Conservation (phyloP, 352 stramenopile genomes). For the Phytophthora citrophthora region DNA sequence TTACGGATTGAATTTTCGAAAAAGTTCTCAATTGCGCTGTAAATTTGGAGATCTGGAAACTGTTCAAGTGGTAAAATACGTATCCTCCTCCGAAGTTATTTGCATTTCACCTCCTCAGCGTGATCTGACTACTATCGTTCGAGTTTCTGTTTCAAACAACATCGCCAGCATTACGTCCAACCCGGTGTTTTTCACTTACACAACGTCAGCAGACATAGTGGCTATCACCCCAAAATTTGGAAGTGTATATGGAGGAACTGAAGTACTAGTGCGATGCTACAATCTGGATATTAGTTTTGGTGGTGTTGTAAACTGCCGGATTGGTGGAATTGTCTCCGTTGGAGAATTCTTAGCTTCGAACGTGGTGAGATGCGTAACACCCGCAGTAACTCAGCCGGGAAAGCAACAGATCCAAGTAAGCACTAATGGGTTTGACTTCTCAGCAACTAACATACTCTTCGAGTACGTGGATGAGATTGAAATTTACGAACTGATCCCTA, state of each 20-base stretch:
- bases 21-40: slow-evolving; percentile 60
- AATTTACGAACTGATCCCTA: slow-evolving; percentile 57
- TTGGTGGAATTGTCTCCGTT: slow-evolving; percentile 37
- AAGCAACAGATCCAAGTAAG: slow-evolving; percentile 59
- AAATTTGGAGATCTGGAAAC: slow-evolving; percentile 71
- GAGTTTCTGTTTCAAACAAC: slow-evolving; percentile 72
- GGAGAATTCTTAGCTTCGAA: slow-evolving; percentile 43
- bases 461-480: slow-evolving; percentile 52
- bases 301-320: slow-evolving; percentile 45
- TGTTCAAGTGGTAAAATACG: slow-evolving; percentile 61
- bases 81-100: slow-evolving; percentile 74
- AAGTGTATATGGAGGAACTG: slow-evolving; percentile 55
- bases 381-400: slow-evolving; percentile 26
- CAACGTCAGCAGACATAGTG: slow-evolving; percentile 48
- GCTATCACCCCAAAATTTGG: slow-evolving; percentile 62
- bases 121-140: slow-evolving; percentile 45
- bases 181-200: slow-evolving; percentile 86
- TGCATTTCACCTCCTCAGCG: slow-evolving; percentile 66
- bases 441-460: slow-evolving; percentile 45
- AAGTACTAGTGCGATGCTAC: slow-evolving; percentile 61
- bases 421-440: slow-evolving; percentile 66
- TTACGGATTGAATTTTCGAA: slow-evolving; percentile 83
- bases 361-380: slow-evolving; percentile 59
- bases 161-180: slow-evolving; percentile 68
- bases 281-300: slow-evolving; percentile 58